Evolutionary conservation across 257 asterid species (phyloP).

Genomic region (Apocynum venetum): DNA sequence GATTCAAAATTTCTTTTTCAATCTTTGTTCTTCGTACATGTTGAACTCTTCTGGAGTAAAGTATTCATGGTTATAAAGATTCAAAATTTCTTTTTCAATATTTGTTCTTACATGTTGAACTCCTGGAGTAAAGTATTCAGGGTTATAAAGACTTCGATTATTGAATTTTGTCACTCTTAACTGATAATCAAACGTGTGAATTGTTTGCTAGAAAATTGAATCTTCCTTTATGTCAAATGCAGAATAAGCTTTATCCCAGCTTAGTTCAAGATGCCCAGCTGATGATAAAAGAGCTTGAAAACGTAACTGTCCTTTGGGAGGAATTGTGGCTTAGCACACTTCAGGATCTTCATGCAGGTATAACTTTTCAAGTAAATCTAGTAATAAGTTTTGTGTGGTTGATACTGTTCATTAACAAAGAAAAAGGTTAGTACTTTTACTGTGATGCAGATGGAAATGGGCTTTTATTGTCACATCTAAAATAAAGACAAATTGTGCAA

Average conservation of each 20-base stretch:
- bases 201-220: neutral
- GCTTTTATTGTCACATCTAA: neutral
- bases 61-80: too few species aligned
- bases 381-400: neutral
- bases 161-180: neutral
- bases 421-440: neutral
- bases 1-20: neutral
- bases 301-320: conserved; percentile 97
- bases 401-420: neutral
- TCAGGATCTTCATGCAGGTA: conserved; percentile 98
- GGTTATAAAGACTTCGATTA: neutral
- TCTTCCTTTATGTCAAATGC: conserved; percentile 33
- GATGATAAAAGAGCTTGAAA: conserved; percentile 93
- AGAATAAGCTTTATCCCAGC: conserved; percentile 80
- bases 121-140: too few species aligned
- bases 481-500: neutral
- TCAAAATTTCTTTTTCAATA: too few species aligned
- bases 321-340: conserved; percentile 98
- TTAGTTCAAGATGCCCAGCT: conserved; percentile 88
- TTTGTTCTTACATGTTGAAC: too few species aligned
- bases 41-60: neutral
- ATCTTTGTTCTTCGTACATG: neutral
- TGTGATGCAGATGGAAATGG: neutral
- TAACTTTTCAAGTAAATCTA: neutral
- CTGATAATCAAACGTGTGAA: neutral